Evolutionary conservation across 2,329 filamentous ascomycete species (phyloP).

Genomic region (Xylariaceae sp.): DNA sequence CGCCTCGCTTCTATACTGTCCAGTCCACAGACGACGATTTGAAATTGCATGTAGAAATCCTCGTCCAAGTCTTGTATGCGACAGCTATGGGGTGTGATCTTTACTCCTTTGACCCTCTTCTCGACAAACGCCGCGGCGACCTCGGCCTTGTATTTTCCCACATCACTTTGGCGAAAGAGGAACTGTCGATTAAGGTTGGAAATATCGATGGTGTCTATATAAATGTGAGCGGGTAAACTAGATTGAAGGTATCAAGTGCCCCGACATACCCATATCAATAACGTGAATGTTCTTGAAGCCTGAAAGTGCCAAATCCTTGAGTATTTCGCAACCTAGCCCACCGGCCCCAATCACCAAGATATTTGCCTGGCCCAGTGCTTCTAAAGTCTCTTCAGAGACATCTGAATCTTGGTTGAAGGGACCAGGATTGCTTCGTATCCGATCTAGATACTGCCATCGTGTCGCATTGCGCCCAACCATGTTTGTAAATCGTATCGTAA

Average conservation of each 20-base stretch:
- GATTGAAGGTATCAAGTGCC: background rate
- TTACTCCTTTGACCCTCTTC: constrained; percentile 81
- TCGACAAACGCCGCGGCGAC: constrained; percentile 90
- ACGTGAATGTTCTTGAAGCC: constrained; percentile 97
- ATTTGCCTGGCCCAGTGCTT: constrained; percentile 64
- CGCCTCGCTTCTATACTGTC: constrained; percentile 97
- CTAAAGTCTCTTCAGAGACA: constrained; percentile 49
- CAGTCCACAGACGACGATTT: constrained; percentile 85
- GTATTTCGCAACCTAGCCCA: constrained; percentile 89
- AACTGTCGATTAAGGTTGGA: constrained; percentile 98
- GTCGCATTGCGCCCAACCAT: constrained; percentile 19
- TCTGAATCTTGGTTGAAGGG: constrained; percentile 71
- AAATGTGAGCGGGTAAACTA: constrained; percentile 4
- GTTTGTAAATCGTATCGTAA: background rate
- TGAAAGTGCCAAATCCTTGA: constrained; percentile 92
- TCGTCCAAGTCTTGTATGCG: constrained; percentile 97
- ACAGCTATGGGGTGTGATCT: constrained; percentile 89
- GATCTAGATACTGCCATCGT: constrained; percentile 76
- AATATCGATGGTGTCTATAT: constrained; percentile 88
- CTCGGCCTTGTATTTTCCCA: constrained; percentile 90
- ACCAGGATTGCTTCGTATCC: constrained; percentile 69
- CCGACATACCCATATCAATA: constrained; percentile 88
- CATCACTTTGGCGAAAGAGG: constrained; percentile 85
- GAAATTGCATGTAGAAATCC: constrained; percentile 95
- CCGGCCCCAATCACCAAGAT: constrained; percentile 82